Evolutionary conservation across 805 yeast species (phyloP), one percentile per base, ranked within the genome.

Genomic region (Teunomyces stri): DNA sequence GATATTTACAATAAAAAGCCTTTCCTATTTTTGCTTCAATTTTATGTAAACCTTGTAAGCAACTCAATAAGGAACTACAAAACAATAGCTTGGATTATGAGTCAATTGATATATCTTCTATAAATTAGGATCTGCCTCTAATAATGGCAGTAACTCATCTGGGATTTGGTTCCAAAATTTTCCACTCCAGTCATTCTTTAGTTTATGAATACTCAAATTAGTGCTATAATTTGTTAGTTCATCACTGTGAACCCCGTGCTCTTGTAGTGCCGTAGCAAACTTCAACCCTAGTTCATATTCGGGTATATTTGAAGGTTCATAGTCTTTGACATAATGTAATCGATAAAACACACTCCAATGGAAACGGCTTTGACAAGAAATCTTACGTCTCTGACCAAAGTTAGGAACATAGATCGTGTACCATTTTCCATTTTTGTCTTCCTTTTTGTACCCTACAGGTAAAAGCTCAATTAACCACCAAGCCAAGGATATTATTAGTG

Each of bases 321-420:
- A 79, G 52, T 74, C 78, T 30, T 58, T 46, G 44, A 76, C 69
- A 51, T 64, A 72, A 49, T 73, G 79, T 45, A 77, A 55, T 51
- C 85, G 66, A 80, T 84, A 83, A 50, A 68, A 70, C 0, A 82
- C 74, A 40, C 87, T 81, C 88, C 89, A 84, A 60, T 84, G 89
- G 29, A 82, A 50, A 11, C 60, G 62, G 9, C 77, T 74, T 48
- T 70, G 61, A 1, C 51, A 49, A 1, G 87, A 87, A 3, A 84
- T 63, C 36, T 65, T 65, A 49, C 89, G 66, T 4, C 59, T 47
- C 11, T 79, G 65, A 2, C 89, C 89, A 3, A 81, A 54, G 56
- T 84, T 83, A 1, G 89, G 89, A 11, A 65, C 56, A 54, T 71
- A 79, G 4, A 66, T 61, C 42, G 73, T 68, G 47, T 62, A 65